These are phyloP conservation scores for Boletus eberwhitei DNA, from an alignment of 768 basidiomycete genomes.

Conservation along the genomic window DNA sequence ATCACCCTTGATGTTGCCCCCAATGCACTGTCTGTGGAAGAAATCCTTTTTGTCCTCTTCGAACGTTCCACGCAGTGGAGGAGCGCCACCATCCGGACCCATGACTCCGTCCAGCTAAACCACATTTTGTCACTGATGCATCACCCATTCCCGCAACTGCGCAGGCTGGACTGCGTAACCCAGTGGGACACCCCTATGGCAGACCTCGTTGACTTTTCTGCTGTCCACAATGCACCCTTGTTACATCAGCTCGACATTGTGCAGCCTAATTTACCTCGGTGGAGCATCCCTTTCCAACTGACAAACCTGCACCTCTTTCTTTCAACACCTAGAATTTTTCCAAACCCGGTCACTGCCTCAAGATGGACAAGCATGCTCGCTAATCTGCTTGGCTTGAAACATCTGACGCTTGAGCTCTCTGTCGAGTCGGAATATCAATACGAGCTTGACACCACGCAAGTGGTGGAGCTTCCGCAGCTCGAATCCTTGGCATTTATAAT, in stretches of 20 bases:
- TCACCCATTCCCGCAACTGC: slow-evolving; percentile 36
- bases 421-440: slow-evolving; percentile 24
- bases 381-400: slow-evolving; percentile 38
- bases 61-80: slow-evolving; percentile 42
- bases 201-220: slow-evolving; percentile 26
- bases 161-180: slow-evolving; percentile 30
- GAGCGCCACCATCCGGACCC: slow-evolving; percentile 39
- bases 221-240: slow-evolving; percentile 34
- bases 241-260: slow-evolving; percentile 34
- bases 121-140: slow-evolving; percentile 38
- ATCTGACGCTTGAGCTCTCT: slow-evolving; percentile 41
- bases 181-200: slow-evolving; percentile 27
- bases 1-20: slow-evolving; percentile 41
- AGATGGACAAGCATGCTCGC: slow-evolving; percentile 34
- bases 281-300: slow-evolving; percentile 34
- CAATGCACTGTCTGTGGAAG: slow-evolving; percentile 29
- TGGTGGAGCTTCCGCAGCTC: slow-evolving; percentile 24
- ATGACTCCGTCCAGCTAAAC: slow-evolving; percentile 37
- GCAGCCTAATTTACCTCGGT: slow-evolving; percentile 36
- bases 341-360: slow-evolving; percentile 22
- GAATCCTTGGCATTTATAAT: slow-evolving; percentile 30
- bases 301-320: slow-evolving; percentile 36
- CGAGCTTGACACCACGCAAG: slow-evolving; percentile 9
- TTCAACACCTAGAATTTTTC: slow-evolving; percentile 15
- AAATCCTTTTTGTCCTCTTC: slow-evolving; percentile 41